phyloP scores from a whole-genome alignment of 2,329 filamentous ascomycete species.

The Chrysosporium queenslandicum region DNA sequence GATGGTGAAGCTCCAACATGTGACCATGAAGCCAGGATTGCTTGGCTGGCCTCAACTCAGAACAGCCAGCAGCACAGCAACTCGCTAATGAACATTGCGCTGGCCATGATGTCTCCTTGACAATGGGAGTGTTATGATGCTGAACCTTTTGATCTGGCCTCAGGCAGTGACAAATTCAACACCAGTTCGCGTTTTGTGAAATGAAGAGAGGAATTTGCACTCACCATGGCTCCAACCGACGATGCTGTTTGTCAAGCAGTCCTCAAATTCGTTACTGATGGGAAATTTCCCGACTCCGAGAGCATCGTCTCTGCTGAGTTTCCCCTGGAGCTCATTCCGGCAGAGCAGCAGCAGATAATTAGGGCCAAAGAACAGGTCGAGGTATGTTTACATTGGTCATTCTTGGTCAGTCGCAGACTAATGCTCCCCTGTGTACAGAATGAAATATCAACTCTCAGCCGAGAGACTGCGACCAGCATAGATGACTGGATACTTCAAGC shows the following conservation, averaged over 20 bases:
- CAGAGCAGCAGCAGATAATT: conserved; percentile 42
- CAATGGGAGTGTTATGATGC: not conserved
- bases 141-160: not conserved
- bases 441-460: conserved; percentile 66
- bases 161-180: not conserved
- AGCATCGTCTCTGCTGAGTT: conserved; percentile 45
- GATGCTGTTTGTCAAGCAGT: conserved; percentile 48
- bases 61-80: not conserved
- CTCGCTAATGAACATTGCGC: not conserved
- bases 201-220: not conserved
- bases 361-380: conserved; percentile 46
- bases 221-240: conserved; percentile 28
- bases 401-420: conserved; percentile 1
- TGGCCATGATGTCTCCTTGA: too few species aligned
- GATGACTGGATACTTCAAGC: conserved; percentile 79
- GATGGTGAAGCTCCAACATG: not conserved
- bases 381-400: conserved; percentile 27
- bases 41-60: not conserved
- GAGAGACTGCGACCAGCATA: conserved; percentile 66
- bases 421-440: conserved; percentile 36
- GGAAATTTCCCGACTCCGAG: conserved; percentile 49
- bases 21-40: not conserved
- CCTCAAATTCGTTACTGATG: conserved; percentile 52
- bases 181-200: too few species aligned
- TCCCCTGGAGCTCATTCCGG: conserved; percentile 39